Evolutionary conservation across 139 green algal genomes (phyloP).

Genomic region (Diplosphaera chodatii): DNA sequence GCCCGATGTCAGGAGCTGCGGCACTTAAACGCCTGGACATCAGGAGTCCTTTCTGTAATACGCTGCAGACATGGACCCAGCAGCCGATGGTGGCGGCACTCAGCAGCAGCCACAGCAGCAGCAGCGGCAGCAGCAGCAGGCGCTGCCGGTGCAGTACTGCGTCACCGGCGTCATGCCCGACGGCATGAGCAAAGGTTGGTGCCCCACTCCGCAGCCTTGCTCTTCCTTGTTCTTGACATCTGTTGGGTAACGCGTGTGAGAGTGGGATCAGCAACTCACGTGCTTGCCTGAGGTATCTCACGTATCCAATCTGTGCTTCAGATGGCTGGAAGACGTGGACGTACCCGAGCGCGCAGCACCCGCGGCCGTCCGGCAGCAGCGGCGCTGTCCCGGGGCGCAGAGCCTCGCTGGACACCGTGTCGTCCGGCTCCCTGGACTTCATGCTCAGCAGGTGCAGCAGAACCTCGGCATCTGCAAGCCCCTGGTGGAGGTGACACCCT

Average conservation of each 20-base stretch:
- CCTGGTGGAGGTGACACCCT: constrained; percentile 3
- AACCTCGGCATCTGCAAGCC: too few species aligned
- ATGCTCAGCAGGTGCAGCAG: constrained; percentile 3
- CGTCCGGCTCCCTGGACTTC: not conserved
- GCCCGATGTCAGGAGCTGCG: too few species aligned
- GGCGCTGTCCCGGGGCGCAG: too few species aligned
- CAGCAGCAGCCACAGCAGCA: too few species aligned
- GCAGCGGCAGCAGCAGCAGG: not conserved
- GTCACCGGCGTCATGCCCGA: not conserved
- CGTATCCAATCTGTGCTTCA: not conserved
- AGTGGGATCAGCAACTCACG: too few species aligned
- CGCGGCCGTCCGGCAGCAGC: not conserved
- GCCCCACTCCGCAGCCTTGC: too few species aligned
- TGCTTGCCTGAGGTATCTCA: not conserved
- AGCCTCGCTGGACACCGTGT: not conserved
- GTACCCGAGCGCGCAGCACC: not conserved
- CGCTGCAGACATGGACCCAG: too few species aligned
- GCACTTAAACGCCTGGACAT: too few species aligned
- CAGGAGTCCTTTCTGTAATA: too few species aligned
- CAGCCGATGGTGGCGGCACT: too few species aligned
- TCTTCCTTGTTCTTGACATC: too few species aligned
- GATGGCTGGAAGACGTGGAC: not conserved
- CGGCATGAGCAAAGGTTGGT: not conserved
- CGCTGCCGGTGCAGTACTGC: not conserved
- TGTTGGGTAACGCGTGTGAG: too few species aligned